Evolutionary conservation across 495 filamentous ascomycete species (phyloP), one percentile per base, ranked within the genome.

Genomic region (Penicillium ochrochloron): DNA sequence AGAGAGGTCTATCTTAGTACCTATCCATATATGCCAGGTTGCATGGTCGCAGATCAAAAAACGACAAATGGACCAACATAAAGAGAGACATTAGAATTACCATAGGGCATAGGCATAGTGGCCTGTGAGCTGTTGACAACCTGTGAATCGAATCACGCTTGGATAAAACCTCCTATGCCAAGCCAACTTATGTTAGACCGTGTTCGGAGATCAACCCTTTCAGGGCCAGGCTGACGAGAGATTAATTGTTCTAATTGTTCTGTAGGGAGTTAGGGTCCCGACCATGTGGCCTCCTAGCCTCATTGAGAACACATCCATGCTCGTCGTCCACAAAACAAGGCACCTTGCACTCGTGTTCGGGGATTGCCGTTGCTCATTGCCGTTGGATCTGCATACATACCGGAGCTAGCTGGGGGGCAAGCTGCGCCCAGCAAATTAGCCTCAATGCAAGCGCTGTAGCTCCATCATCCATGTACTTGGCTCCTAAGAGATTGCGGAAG

Each of bases 231-330:
- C n/a, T 5, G 27, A n/a, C 39, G 48, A 27, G 27, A 25, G 19
- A 42, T 23, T 1, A 33, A 37, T 19, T 37, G 35, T 56, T 35
- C 31, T n/a, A n/a, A n/a, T n/a, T n/a, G n/a, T n/a, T n/a, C n/a
- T n/a, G n/a, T n/a, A n/a, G n/a, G n/a, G n/a, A n/a, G n/a, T n/a
- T n/a, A n/a, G n/a, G n/a, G n/a, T n/a, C n/a, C n/a, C n/a, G 14
- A 31, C 56, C 37, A 58, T 58, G 39, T 58, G 39, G 56, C 39
- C 56, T 37, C 14, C 46, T 34, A 25, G 39, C 17, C 56, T 23
- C 3, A 19, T 50, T 9, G 8, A 14, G 42, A 12, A 12, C 12
- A 34, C 4, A 19, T n/a, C 6, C 31, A 35, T n/a, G 53, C 37
- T 17, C 37, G 23, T 17, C n/a, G 29, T 27, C 17, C 52, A 9